Percentiles rank a stretch among this genome's conserved stretches.
Conservation (phyloP, 768 basidiomycete genomes). For the Lentinula edodes region DNA sequence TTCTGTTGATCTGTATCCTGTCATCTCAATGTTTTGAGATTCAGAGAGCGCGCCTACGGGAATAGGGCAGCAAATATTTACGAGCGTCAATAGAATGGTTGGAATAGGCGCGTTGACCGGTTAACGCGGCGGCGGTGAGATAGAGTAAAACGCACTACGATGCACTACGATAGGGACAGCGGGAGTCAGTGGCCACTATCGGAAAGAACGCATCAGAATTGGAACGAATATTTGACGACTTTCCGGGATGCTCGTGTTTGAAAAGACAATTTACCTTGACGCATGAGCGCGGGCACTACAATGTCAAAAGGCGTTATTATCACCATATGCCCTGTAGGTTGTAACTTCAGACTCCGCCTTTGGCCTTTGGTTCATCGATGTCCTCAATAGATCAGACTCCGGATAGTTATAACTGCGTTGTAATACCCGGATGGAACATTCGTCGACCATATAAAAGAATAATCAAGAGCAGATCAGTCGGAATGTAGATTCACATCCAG, state of each 20-base stretch:
- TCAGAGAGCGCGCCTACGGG: neutral
- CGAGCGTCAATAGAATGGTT: neutral
- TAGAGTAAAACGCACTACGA: neutral
- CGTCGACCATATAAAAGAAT: neutral
- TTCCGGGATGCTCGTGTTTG: conserved; percentile 4
- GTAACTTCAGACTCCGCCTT: neutral
- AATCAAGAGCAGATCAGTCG: neutral
- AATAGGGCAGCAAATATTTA: neutral
- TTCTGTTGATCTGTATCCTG: neutral
- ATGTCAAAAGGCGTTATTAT: neutral
- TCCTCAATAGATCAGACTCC: neutral
- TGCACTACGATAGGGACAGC: neutral
- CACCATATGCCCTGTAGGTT: neutral
- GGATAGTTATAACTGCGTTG: neutral
- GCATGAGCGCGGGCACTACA: neutral
- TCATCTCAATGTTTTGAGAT: neutral
- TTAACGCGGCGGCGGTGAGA: neutral
- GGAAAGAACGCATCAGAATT: conserved; percentile 4
- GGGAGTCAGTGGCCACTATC: conserved; percentile 1
- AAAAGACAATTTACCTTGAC: neutral
- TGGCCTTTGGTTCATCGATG: neutral
- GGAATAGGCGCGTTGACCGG: neutral
- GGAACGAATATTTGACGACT: neutral
- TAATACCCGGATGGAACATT: neutral
- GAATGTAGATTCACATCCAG: neutral